Evolutionary conservation across 2,329 filamentous ascomycete species (phyloP).

Genomic region (Trichoderma citrinoviride): DNA sequence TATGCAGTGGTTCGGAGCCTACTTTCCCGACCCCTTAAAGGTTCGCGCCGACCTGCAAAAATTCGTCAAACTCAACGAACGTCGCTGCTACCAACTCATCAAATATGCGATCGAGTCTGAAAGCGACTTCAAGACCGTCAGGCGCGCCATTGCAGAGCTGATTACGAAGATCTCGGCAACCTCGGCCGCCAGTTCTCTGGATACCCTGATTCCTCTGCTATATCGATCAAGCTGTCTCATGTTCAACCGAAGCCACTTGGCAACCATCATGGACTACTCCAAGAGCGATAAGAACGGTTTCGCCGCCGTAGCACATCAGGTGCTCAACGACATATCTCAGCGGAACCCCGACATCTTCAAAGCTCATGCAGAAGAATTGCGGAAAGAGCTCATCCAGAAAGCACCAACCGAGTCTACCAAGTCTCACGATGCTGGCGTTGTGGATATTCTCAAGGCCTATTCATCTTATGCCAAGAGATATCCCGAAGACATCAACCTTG

Average conservation of each 20-base stretch:
- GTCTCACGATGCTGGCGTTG: conserved; percentile 68
- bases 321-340: conserved; percentile 88
- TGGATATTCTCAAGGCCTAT: conserved; percentile 90
- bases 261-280: conserved; percentile 83
- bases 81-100: conserved; percentile 84
- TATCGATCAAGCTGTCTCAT: conserved; percentile 81
- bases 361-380: conserved; percentile 86
- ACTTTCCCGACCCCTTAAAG: conserved; percentile 71
- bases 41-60: conserved; percentile 78
- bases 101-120: conserved; percentile 80
- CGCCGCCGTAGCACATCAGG: conserved; percentile 76
- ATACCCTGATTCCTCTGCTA: conserved; percentile 77
- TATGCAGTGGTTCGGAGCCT: conserved; percentile 69
- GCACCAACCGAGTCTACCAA: conserved; percentile 67
- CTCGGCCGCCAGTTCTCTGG: conserved; percentile 63
- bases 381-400: conserved; percentile 78
- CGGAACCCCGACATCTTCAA: conserved; percentile 88
- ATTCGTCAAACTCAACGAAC: conserved; percentile 88
- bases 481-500: conserved; percentile 75
- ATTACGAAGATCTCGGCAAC: conserved; percentile 74
- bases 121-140: conserved; percentile 88
- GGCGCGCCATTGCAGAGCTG: conserved; percentile 86
- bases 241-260: conserved; percentile 92
- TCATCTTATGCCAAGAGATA: conserved; percentile 87
- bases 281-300: conserved; percentile 78